phyloP scores from a whole-genome alignment of 1,284 basidiomycete species.

The Pascua guehoae region DNA sequence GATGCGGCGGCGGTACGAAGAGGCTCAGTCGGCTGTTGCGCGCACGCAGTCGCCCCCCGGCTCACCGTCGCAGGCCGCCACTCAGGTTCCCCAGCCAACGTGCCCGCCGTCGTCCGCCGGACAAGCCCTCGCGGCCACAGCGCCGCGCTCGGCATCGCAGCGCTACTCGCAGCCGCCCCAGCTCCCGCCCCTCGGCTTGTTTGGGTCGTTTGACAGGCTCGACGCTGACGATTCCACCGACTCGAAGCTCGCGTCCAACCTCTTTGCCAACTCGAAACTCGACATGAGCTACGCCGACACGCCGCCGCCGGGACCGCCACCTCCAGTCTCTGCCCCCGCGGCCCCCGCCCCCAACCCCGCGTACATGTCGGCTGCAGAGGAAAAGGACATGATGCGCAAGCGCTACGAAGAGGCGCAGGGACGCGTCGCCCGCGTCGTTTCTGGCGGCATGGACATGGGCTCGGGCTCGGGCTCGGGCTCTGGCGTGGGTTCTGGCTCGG shows the following conservation, averaged over 20 bases:
- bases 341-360: background rate
- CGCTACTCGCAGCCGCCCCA: too few species aligned
- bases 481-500: background rate
- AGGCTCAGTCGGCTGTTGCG: conserved; percentile 47
- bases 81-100: too few species aligned
- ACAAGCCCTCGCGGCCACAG: too few species aligned
- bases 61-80: background rate
- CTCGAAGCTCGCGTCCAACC: too few species aligned
- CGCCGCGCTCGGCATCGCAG: background rate
- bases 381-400: conserved; percentile 34
- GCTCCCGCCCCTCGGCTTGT: too few species aligned
- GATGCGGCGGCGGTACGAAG: conserved; percentile 22
- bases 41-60: background rate
- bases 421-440: conserved; percentile 2
- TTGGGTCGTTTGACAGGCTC: too few species aligned
- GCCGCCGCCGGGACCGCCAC: background rate
- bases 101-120: too few species aligned
- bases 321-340: background rate
- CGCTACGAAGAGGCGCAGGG: conserved; percentile 31
- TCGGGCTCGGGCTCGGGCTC: background rate
- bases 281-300: background rate
- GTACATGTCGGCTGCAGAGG: conserved; percentile 23
- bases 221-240: too few species aligned
- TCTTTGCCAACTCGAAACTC: too few species aligned
- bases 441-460: background rate